A percentile compares a stretch with the other conserved stretches of the same genome.
Conservation (phyloP, 169 alveolate species). For the Plasmodium relictum region DNA sequence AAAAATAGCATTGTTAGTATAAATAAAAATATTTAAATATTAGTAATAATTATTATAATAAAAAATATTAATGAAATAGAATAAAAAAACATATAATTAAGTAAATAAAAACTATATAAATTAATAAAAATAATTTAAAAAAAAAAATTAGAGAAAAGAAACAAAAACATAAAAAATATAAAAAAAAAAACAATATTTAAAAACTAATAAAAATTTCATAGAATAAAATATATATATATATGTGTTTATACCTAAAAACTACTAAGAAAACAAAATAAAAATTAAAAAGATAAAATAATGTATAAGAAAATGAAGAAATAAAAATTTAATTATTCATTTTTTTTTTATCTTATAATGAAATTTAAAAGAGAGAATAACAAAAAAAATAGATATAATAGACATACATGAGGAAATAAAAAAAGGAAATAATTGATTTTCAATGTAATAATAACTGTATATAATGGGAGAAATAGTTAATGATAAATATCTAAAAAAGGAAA, state of each 20-base stretch:
- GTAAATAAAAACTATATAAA: no score
- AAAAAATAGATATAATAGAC: conserved; percentile 72
- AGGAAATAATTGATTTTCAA: conserved; percentile 73
- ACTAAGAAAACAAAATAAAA: not conserved
- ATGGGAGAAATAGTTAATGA: conserved; percentile 74
- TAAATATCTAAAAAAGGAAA: conserved; percentile 77
- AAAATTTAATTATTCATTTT: conserved; percentile 7
- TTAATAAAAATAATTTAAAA: no score
- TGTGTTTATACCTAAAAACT: not conserved
- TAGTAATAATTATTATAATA: no score
- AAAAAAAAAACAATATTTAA: not conserved
- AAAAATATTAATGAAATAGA: no score
- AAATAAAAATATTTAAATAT: no score
- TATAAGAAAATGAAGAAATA: not conserved
- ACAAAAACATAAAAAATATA: not conserved
- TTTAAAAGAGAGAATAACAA: conserved; percentile 61
- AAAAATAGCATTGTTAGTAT: no score
- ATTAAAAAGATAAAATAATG: not conserved
- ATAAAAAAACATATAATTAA: no score
- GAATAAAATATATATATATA: not conserved
- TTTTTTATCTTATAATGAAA: conserved; percentile 61
- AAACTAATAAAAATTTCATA: not conserved
- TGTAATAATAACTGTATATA: conserved; percentile 73
- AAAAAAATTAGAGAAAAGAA: no score
- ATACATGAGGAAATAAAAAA: conserved; percentile 72